Percentiles rank a stretch among this genome's conserved stretches.
phyloP scores from a whole-genome alignment of 2,329 filamentous ascomycete species.

The Ramularia collo-cygni region DNA sequence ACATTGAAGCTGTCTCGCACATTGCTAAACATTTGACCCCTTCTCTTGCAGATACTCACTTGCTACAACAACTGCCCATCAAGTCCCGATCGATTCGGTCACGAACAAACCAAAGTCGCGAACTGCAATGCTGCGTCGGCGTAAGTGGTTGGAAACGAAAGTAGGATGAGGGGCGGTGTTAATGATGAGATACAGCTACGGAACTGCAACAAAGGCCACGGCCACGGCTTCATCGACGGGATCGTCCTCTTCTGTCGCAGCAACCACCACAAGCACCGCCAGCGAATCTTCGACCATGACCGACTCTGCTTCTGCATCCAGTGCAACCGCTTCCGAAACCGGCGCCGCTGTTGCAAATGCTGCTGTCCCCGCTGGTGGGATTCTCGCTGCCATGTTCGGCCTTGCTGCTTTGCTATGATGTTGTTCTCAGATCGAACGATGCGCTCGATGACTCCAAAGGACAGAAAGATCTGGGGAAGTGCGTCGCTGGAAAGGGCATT shows the following conservation, averaged over 20 bases:
- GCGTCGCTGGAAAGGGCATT: neutral
- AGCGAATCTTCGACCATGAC: constrained; percentile 6
- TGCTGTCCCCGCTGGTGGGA: constrained; percentile 9
- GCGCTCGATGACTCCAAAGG: constrained; percentile 1
- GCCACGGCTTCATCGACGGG: constrained; percentile 15
- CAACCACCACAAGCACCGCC: constrained; percentile 14
- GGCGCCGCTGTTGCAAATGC: constrained; percentile 8
- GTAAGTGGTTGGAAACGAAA: constrained; percentile 18
- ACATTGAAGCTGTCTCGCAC: too few relatives aligned
- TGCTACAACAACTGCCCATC: constrained; percentile 61
- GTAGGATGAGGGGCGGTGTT: constrained; percentile 22
- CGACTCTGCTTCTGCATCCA: constrained; percentile 5
- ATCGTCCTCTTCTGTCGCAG: constrained; percentile 44
- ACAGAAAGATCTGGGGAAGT: neutral
- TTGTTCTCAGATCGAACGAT: too few relatives aligned
- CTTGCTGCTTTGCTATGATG: constrained; percentile 11
- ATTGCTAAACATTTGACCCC: too few relatives aligned
- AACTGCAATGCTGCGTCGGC: constrained; percentile 31
- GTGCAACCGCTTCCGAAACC: constrained; percentile 2
- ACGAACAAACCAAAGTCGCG: constrained; percentile 28
- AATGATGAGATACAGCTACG: neutral
- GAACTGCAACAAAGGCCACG: neutral
- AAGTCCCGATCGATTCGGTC: constrained; percentile 32
- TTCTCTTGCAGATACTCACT: too few relatives aligned
- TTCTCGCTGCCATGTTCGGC: constrained; percentile 16